Conservation (phyloP, 2,329 filamentous ascomycete species). For the Ophiostoma himal-ulmi region DNA sequence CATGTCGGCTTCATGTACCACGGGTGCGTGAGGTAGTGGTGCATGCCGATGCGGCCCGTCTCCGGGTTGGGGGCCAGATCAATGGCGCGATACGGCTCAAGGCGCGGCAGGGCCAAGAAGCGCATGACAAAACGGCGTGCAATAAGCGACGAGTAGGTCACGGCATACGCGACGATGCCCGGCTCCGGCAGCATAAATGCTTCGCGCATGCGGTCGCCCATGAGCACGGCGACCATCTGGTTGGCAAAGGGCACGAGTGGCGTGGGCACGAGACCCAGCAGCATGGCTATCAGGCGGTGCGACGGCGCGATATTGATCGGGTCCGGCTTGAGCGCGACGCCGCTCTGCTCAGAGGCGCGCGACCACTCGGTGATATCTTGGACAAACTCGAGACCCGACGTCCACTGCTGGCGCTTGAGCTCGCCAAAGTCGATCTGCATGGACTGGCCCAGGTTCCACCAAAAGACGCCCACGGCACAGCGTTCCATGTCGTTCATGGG, state of each 20-base stretch:
- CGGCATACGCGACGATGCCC: slow-evolving; percentile 32
- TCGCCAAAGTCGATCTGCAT: slow-evolving; percentile 55
- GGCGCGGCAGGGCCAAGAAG: slow-evolving; percentile 55
- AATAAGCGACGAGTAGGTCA: slow-evolving; percentile 45
- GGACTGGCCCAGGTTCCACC: slow-evolving; percentile 64
- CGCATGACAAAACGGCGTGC: slow-evolving; percentile 52
- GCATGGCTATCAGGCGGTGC: slow-evolving; percentile 52
- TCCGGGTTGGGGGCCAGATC: slow-evolving; percentile 43
- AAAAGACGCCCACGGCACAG: slow-evolving; percentile 62
- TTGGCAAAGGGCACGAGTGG: slow-evolving; percentile 42
- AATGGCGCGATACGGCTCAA: slow-evolving; percentile 37
- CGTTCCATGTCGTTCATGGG: slow-evolving; percentile 58
- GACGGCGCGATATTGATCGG: slow-evolving; percentile 48
- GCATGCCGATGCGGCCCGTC: slow-evolving; percentile 46
- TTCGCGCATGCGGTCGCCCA: slow-evolving; percentile 58
- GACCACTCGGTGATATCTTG: slow-evolving; percentile 46
- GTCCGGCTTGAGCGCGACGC: slow-evolving; percentile 50
- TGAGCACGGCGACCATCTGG: slow-evolving; percentile 51
- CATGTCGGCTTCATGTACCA: slow-evolving; percentile 57
- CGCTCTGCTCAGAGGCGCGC: slow-evolving; percentile 48
- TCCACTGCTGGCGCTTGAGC: slow-evolving; percentile 33
- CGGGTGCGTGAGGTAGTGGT: slow-evolving; percentile 55
- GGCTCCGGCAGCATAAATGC: slow-evolving; percentile 55
- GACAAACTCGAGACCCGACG: slow-evolving; percentile 47
- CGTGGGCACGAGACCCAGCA: slow-evolving; percentile 51